Percentiles rank a stretch among this genome's conserved stretches.
These are phyloP conservation scores for Lobosporangium transversale DNA, from an alignment of 192 early-diverging fungal species.

Conservation along the genomic window DNA sequence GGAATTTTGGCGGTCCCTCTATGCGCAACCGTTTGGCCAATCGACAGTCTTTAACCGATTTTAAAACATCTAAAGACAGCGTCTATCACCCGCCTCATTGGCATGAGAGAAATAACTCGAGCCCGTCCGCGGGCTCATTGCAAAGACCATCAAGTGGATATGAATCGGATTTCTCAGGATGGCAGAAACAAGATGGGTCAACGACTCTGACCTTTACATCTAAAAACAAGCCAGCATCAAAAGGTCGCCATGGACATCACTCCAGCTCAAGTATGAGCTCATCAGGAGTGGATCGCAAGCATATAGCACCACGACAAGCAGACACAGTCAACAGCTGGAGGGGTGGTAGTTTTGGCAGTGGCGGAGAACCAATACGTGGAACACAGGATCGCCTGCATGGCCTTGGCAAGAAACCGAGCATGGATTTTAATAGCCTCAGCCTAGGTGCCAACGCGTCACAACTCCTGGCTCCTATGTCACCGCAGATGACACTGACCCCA, in stretches of 20 bases:
- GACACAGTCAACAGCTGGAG: conserved; percentile 17
- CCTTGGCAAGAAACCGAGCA: not conserved
- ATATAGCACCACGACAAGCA: conserved; percentile 1
- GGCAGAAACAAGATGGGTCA: conserved; percentile 14
- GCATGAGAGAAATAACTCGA: conserved; percentile 36
- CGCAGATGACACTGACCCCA: conserved; percentile 28
- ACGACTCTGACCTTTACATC: conserved; percentile 4
- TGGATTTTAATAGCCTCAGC: not conserved
- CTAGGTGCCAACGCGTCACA: too few relatives aligned
- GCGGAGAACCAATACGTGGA: too few relatives aligned
- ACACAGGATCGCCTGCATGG: not conserved
- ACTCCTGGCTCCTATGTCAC: not conserved
- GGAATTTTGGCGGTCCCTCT: not conserved
- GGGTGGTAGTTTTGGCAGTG: not conserved
- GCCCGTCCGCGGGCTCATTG: not conserved
- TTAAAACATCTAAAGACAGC: conserved; percentile 30
- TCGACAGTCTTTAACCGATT: not conserved
- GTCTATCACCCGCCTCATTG: conserved; percentile 48
- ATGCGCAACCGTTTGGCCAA: conserved; percentile 7
- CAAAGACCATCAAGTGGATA: conserved; percentile 20
- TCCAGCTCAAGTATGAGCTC: not conserved
- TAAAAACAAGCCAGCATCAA: conserved; percentile 11
- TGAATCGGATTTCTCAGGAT: conserved; percentile 28
- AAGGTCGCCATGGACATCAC: conserved; percentile 14
- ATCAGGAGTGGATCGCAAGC: conserved; percentile 17